Evolutionary conservation across 495 filamentous ascomycete genomes (phyloP).

Genomic region (Podospora fimiseda): DNA sequence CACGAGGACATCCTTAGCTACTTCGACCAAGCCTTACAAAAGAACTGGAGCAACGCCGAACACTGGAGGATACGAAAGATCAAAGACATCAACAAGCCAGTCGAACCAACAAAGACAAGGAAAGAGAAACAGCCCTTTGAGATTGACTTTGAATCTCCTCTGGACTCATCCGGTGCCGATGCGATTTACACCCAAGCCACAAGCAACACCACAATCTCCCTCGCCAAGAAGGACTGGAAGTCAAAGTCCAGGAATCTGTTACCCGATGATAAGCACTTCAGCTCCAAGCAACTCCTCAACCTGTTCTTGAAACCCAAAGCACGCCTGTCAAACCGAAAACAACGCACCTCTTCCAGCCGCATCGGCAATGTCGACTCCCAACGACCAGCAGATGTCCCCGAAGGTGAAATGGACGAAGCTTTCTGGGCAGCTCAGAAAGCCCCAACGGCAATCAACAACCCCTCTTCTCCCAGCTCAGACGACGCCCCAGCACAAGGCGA

Average conservation of each 20-base stretch:
- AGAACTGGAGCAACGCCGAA: constrained; percentile 98
- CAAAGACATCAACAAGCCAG: constrained; percentile 67
- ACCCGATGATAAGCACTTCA: constrained; percentile 98
- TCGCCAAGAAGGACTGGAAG: constrained; percentile 92
- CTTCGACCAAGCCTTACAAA: constrained; percentile 89
- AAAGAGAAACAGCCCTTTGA: constrained; percentile 97
- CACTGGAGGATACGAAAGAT: constrained; percentile 96
- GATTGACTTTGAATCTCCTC: constrained; percentile 75
- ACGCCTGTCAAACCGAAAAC: constrained; percentile 52
- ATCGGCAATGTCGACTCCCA: constrained; percentile 28
- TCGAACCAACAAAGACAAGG: constrained; percentile 50
- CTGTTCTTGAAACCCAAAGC: constrained; percentile 95
- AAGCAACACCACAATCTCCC: constrained; percentile 70
- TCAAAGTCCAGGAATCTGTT: constrained; percentile 88
- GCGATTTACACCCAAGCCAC: constrained; percentile 77
- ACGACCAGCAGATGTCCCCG: constrained; percentile 48
- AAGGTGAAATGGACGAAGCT: constrained; percentile 82
- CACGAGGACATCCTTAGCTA: constrained; percentile 94
- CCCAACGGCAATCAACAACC: constrained; percentile 25
- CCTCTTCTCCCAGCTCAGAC: constrained; percentile 18
- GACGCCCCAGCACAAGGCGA: constrained; percentile 57
- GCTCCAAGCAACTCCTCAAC: constrained; percentile 78
- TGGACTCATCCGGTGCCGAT: constrained; percentile 65
- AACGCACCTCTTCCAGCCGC: constrained; percentile 17
- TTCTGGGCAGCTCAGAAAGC: constrained; percentile 86